Evolutionary conservation across 192 early-diverging fungal genomes (phyloP).

Genomic region (Coemansia sp.): DNA sequence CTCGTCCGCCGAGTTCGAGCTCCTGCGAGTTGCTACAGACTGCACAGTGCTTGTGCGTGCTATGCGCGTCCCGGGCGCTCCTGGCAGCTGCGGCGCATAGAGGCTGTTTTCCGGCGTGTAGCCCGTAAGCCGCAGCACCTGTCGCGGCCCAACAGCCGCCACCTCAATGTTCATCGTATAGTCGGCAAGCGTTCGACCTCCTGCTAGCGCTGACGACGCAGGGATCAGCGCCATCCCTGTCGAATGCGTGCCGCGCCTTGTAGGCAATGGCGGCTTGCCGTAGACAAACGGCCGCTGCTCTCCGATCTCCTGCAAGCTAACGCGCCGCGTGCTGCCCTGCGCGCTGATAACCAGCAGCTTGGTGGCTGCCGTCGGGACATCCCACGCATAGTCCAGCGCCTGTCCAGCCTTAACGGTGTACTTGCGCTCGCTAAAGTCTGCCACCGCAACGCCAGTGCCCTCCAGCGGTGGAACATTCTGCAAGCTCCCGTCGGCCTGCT

Average conservation of each 20-base stretch:
- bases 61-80: neutral
- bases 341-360: conserved; percentile 76
- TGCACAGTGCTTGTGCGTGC: conserved; percentile 27
- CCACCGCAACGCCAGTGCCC: neutral
- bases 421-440: conserved; percentile 15
- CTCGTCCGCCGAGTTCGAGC: conserved; percentile 14
- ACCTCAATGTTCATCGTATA: conserved; percentile 71
- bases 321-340: conserved; percentile 70
- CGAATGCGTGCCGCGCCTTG: conserved; percentile 11
- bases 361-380: conserved; percentile 69
- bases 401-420: conserved; percentile 39
- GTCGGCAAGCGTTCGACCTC: conserved; percentile 68
- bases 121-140: conserved; percentile 66
- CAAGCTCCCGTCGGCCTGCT: neutral
- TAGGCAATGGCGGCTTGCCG: conserved; percentile 37
- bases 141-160: conserved; percentile 64
- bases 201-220: neutral
- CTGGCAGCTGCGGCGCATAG: conserved; percentile 46
- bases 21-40: conserved; percentile 8
- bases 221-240: neutral
- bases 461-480: neutral
- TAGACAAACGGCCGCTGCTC: conserved; percentile 81
- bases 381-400: conserved; percentile 85
- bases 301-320: conserved; percentile 91
- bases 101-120: conserved; percentile 66